phyloP scores from a whole-genome alignment of 257 asterid genomes.

The Fraxinus americana region DNA sequence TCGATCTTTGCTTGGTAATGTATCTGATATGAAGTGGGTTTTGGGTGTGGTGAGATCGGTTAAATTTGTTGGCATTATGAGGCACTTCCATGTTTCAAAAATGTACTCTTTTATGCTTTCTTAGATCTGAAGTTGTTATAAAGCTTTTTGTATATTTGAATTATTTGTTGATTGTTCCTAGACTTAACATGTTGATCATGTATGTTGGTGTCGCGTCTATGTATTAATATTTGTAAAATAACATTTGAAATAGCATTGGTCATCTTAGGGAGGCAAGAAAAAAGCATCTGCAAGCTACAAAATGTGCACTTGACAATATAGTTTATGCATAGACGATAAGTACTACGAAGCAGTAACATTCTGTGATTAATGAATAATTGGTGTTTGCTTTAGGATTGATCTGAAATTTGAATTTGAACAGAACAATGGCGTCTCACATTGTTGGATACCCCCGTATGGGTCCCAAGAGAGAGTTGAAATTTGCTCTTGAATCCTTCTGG shows the following conservation, averaged over 20 bases:
- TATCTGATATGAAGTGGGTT: constrained; percentile 42
- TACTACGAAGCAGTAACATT: not conserved
- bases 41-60: constrained; percentile 22
- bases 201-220: not conserved
- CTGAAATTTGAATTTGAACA: no score
- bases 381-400: not conserved
- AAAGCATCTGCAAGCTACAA: constrained; percentile 58
- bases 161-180: not conserved
- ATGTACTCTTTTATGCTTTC: constrained; percentile 23
- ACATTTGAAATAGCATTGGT: not conserved
- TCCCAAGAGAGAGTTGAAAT: no score
- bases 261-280: constrained; percentile 61
- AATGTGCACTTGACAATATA: not conserved
- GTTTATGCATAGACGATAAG: not conserved
- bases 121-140: constrained; percentile 34
- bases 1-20: constrained; percentile 30
- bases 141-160: constrained; percentile 38
- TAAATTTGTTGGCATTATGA: constrained; percentile 40
- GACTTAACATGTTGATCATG: not conserved
- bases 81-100: constrained; percentile 30
- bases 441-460: no score
- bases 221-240: not conserved
- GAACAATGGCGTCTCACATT: no score
- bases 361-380: not conserved
- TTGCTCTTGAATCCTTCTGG: no score